Base-by-base conservation (phyloP, 2,329 filamentous ascomycete species). In the Epichloe gansuensis region DNA sequence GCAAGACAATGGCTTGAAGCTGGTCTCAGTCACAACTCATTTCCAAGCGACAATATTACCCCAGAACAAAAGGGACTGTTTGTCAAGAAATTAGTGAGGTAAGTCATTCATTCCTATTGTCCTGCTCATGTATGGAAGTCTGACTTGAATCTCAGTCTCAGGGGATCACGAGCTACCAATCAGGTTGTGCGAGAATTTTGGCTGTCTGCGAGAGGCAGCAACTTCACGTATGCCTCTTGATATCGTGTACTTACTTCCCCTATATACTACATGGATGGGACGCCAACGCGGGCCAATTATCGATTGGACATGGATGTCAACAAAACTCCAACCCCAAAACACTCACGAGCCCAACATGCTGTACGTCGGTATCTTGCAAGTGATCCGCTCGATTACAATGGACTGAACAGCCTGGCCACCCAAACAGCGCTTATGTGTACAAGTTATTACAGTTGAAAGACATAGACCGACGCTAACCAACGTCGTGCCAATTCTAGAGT, bases 141-240 rank as follows among this genome's bases (percentile, higher is more conserved):
- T 41, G 17, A 47, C 38, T 4, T 25, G n/a, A 35, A n/a, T 8
- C 43, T 1, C 52, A 84, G 80, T 61, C 69, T 87, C 36, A 73
- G 85, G 40, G 85, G 85, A 7, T 72, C 77, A 1, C 74, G 77
- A 56, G 69, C 74, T 48, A 87, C 84, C 3, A 86, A 83, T 56
- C 75, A 81, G 51, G 73, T 86, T 1, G 78, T 87, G 3, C 76
- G 79, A 53, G 82, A 87, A 34, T 89, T 89, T 61, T 89, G 84
- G 81, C 67, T 87, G n/a, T 73, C 75, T 2, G 83, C 82, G 55
- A 73, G 84, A 55, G 78, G 78, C 6, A 74, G 75, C 0, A 80
- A 71, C 59, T 84, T 82, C 64, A 71, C 78, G 8, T 84, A 83
- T 65, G 75, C 71, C 47, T 81, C 79, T 44, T 82, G 59, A 61